Conservation (phyloP, 2,329 filamentous ascomycete genomes). For the Xylariaceae sp. region DNA sequence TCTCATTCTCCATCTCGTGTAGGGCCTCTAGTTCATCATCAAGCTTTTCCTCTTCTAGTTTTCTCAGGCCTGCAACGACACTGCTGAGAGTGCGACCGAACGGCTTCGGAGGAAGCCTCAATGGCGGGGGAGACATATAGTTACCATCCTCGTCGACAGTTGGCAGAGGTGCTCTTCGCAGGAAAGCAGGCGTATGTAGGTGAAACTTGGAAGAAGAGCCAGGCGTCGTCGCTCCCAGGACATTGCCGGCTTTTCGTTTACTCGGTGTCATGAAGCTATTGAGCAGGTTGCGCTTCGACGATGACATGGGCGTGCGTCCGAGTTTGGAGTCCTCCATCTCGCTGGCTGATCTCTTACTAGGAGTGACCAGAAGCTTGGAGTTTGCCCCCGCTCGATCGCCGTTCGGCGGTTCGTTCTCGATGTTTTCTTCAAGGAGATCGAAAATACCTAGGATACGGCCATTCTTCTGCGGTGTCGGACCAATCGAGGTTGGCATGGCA, state of each 20-base stretch:
- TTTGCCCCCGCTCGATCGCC: slow-evolving; percentile 36
- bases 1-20: slow-evolving; percentile 59
- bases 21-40: slow-evolving; percentile 72
- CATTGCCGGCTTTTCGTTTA: slow-evolving; percentile 41
- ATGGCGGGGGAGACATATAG: slow-evolving; percentile 42
- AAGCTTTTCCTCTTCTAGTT: slow-evolving; percentile 61
- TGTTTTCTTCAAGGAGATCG: slow-evolving; percentile 55
- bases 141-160: slow-evolving; percentile 52
- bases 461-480: slow-evolving; percentile 75
- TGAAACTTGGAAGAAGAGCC: slow-evolving; percentile 49
- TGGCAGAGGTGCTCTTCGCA: slow-evolving; percentile 49
- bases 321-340: slow-evolving; percentile 33
- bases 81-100: slow-evolving; percentile 67
- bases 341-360: slow-evolving; percentile 37
- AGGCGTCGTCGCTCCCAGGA: slow-evolving; percentile 39
- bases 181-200: slow-evolving; percentile 66
- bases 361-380: slow-evolving; percentile 37
- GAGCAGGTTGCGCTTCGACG: slow-evolving; percentile 55
- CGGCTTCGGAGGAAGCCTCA: slow-evolving; percentile 52
- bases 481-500: slow-evolving; percentile 55
- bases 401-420: slow-evolving; percentile 46
- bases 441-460: slow-evolving; percentile 73
- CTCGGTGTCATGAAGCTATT: slow-evolving; percentile 62
- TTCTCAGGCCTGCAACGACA: slow-evolving; percentile 64
- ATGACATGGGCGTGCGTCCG: slow-evolving; percentile 47